Conservation (phyloP, 495 filamentous ascomycete species). For the Tuber microsphaerosporum region DNA sequence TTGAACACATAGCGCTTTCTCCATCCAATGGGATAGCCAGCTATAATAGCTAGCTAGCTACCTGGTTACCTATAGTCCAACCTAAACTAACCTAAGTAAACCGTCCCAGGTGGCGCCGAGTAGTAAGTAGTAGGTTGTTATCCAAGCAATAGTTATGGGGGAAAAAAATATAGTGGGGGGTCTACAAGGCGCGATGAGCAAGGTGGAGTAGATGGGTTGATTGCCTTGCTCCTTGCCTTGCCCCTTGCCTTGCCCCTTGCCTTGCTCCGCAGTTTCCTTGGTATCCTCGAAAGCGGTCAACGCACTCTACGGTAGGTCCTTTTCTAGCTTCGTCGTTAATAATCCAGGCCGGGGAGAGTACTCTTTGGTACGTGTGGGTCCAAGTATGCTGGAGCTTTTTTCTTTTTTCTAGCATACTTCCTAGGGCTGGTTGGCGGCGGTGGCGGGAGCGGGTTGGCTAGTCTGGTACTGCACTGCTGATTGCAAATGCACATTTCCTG, state of each 20-base stretch:
- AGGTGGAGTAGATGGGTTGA: neutral
- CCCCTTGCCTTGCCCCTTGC: neutral
- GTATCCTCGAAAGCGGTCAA: neutral
- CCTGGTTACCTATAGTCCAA: neutral
- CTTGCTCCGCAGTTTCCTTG: neutral
- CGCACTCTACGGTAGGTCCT: neutral
- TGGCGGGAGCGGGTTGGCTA: neutral
- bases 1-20: neutral
- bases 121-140: neutral
- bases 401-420: neutral
- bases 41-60: neutral
- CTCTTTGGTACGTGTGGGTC: neutral
- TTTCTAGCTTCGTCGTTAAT: neutral
- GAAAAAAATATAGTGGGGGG: neutral
- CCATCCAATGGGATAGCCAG: neutral
- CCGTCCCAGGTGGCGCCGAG: neutral
- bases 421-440: neutral
- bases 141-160: neutral
- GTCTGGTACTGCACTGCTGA: neutral
- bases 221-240: neutral
- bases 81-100: neutral
- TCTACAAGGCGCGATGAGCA: neutral
- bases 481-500: neutral
- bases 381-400: neutral
- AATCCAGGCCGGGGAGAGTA: neutral